Evolutionary conservation across 192 early-diverging fungal species (phyloP), one percentile per base, ranked within the genome.

Genomic region (Phlyctochytrium arcticum): DNA sequence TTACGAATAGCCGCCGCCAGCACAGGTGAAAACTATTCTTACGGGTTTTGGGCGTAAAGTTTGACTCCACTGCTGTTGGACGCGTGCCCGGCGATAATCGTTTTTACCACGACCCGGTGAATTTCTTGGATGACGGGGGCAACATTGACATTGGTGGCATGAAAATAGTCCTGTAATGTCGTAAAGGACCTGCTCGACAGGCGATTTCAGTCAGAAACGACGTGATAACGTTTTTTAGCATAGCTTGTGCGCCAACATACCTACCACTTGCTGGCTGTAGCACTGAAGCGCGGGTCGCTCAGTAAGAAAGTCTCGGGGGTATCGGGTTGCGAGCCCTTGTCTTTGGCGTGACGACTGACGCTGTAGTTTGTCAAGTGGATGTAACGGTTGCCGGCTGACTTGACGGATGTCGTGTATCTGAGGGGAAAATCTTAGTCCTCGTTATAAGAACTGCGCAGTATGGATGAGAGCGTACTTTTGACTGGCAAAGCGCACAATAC

Each of bases 281-380:
- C 69, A 48, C 46, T 47, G 42, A 76, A 76, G 33, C 54, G 21
- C 8, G 66, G 37, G 37, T 75, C 66, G 48, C 48, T 68, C 54
- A 71, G 49, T 0, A 61, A 64, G 36, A 30, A 70, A 6, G 15
- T 44, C 2, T 44, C 39, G 15, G 12, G 15, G 2, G 12, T 44
- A n/a, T 44, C 39, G 15, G 15, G 12, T 44, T 12, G 39, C 15
- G 2, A 19, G 39, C 15, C 12, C 12, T 12, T n/a, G 39, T 44
- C 46, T 31, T 54, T 53, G 19, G 3, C 29, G 55, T 26, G 27
- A 36, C 70, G 69, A 23, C 54, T 68, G 37, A 82, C 60, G 57
- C 65, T 69, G 62, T 75, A 78, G 47, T 82, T 82, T 12, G 80
- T 82, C 17, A 82, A 48, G 44, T 82, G 80, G 19, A 58, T 59